phyloP scores from a whole-genome alignment of 164 flowering plant species.

The Liriodendron chinense region DNA sequence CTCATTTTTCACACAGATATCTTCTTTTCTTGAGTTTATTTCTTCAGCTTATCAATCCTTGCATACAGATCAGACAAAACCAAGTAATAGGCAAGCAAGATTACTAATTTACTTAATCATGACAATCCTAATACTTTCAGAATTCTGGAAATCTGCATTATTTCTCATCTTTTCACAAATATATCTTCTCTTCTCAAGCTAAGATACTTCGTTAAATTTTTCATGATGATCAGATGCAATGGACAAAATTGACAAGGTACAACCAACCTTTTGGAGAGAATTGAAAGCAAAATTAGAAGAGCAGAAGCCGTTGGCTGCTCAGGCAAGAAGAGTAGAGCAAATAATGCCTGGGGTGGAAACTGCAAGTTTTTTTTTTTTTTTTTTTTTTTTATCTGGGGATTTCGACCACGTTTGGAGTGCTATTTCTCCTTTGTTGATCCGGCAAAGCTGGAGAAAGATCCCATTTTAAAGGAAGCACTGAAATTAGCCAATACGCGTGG shows the following conservation, averaged over 20 bases:
- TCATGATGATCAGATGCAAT: conserved; percentile 33
- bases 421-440: conserved; percentile 60
- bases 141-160: too few species aligned
- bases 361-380: too few species aligned
- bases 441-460: conserved; percentile 66
- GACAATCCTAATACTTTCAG: too few species aligned
- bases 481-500: conserved; percentile 62
- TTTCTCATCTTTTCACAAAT: too few species aligned
- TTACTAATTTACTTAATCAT: too few species aligned
- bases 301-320: conserved; percentile 72
- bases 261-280: conserved; percentile 88
- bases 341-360: conserved; percentile 86
- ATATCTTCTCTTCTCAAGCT: too few species aligned
- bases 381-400: conserved; percentile 83
- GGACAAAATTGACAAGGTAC: conserved; percentile 46
- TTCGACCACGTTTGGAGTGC: conserved; percentile 52
- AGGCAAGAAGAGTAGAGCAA: conserved; percentile 67
- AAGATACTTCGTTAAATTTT: background rate
- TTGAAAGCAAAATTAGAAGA: conserved; percentile 88
- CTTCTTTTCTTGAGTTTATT: too few species aligned
- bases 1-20: too few species aligned
- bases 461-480: conserved; percentile 58
- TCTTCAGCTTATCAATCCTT: too few species aligned
- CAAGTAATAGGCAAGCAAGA: too few species aligned
- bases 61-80: too few species aligned